phyloP scores from a whole-genome alignment of 371 early-diverging fungal genomes.

The Quaeritorhiza haematococci region DNA sequence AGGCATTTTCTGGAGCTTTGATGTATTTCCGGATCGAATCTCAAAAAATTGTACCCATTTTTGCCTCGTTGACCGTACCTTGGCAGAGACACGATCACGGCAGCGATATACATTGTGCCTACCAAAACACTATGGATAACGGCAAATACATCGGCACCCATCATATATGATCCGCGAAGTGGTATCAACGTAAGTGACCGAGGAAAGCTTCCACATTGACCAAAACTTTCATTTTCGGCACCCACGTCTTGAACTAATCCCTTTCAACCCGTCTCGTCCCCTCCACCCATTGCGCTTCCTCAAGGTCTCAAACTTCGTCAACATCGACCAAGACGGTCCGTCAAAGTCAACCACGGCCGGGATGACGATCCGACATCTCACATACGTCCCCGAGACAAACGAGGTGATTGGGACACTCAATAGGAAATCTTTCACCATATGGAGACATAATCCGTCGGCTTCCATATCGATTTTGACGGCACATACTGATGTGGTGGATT shows the following conservation, averaged over 20 bases:
- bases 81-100: conserved; percentile 40
- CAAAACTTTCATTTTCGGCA: background rate
- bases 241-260: background rate
- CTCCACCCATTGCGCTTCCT: background rate
- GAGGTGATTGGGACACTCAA: conserved; percentile 43
- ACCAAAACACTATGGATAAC: conserved; percentile 52
- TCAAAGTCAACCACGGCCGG: conserved; percentile 16
- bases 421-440: conserved; percentile 30
- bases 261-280: background rate
- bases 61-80: background rate
- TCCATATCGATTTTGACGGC: conserved; percentile 38
- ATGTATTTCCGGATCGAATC: background rate
- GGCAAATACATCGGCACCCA: conserved; percentile 35
- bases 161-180: conserved; percentile 45
- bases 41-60: background rate
- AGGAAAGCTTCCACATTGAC: background rate
- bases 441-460: conserved; percentile 45
- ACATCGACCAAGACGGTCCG: conserved; percentile 25
- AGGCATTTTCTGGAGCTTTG: background rate
- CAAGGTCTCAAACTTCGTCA: conserved; percentile 47
- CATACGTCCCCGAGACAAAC: conserved; percentile 39
- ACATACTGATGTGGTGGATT: conserved; percentile 44
- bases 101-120: conserved; percentile 41
- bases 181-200: conserved; percentile 39
- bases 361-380: conserved; percentile 31